phyloP scores from a whole-genome alignment of 2,329 filamentous ascomycete genomes.

The Beauveria sp. region DNA sequence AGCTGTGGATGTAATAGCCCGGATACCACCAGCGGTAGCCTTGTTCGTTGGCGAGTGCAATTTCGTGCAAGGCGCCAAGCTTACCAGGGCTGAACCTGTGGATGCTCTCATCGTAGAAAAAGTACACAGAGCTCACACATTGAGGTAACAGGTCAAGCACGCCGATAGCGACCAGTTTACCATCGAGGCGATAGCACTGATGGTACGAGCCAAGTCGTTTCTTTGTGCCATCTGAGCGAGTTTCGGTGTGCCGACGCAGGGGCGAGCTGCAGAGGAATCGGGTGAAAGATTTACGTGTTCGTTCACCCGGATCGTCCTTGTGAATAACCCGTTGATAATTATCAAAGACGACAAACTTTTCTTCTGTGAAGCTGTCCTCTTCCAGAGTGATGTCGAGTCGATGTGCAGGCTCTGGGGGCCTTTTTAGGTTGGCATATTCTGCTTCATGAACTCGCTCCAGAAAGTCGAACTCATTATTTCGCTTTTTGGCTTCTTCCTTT shows the following conservation, averaged over 20 bases:
- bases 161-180: slow-evolving; percentile 65
- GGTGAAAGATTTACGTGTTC: slow-evolving; percentile 55
- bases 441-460: slow-evolving; percentile 60
- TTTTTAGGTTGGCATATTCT: slow-evolving; percentile 47
- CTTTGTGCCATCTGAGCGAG: slow-evolving; percentile 40
- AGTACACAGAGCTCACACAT: slow-evolving; percentile 75
- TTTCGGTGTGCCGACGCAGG: slow-evolving; percentile 39
- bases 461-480: slow-evolving; percentile 62
- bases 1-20: slow-evolving; percentile 74
- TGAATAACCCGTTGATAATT: slow-evolving; percentile 73
- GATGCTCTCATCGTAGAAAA: slow-evolving; percentile 71
- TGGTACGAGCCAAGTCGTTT: slow-evolving; percentile 65
- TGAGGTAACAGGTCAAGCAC: slow-evolving; percentile 71
- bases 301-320: slow-evolving; percentile 52
- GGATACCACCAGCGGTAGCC: slow-evolving; percentile 73
- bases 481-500: slow-evolving; percentile 55
- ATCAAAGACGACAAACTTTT: slow-evolving; percentile 65
- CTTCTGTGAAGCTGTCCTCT: slow-evolving; percentile 60
- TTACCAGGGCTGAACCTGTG: slow-evolving; percentile 66
- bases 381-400: slow-evolving; percentile 63
- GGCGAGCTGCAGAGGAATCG: slow-evolving; percentile 70
- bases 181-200: slow-evolving; percentile 74
- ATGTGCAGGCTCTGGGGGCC: slow-evolving; percentile 58
- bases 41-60: slow-evolving; percentile 58
- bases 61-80: slow-evolving; percentile 65